A percentile compares a stretch with the other conserved stretches of the same genome.
These are phyloP conservation scores for Geosmithia putterillii DNA, from an alignment of 2,329 filamentous ascomycete species.

Conservation along the genomic window DNA sequence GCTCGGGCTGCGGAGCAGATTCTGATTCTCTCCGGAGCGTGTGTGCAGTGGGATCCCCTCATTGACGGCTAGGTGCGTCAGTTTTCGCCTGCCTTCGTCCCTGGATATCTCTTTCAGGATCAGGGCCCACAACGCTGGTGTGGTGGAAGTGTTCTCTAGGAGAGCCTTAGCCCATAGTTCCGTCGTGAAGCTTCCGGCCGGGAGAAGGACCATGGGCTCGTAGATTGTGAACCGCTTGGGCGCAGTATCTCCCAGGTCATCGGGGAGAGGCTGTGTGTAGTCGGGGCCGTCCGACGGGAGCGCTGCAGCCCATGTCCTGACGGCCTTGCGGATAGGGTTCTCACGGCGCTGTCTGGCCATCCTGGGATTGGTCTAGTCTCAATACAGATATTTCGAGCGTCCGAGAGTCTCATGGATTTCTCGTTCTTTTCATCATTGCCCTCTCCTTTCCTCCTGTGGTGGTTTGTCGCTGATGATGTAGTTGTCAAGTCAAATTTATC, in stretches of 20 bases:
- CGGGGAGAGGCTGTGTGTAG: constrained; percentile 6
- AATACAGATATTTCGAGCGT: no score
- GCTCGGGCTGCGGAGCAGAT: constrained; percentile 61
- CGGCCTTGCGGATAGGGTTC: constrained; percentile 18
- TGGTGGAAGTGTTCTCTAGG: constrained; percentile 7
- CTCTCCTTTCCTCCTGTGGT: background rate
- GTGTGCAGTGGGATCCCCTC: constrained; percentile 44
- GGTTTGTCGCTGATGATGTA: background rate
- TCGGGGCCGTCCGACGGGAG: background rate
- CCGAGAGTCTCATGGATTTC: background rate
- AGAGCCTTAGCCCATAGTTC: background rate
- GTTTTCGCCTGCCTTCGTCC: constrained; percentile 17
- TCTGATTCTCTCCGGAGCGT: constrained; percentile 27
- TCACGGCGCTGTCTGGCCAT: constrained; percentile 5
- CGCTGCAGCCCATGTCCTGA: constrained; percentile 13
- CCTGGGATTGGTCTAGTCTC: background rate
- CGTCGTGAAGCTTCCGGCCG: constrained; percentile 41
- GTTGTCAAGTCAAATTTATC: background rate
- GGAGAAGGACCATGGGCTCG: constrained; percentile 47
- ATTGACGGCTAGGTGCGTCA: constrained; percentile 49
- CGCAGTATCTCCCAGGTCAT: constrained; percentile 23
- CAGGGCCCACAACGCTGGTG: constrained; percentile 28
- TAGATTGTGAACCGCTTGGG: constrained; percentile 50
- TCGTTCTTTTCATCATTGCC: background rate
- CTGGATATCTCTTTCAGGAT: constrained; percentile 35